Evolutionary conservation across 495 filamentous ascomycete species (phyloP), one percentile per base, ranked within the genome.

Genomic region (Lasiosphaeris hirsuta): DNA sequence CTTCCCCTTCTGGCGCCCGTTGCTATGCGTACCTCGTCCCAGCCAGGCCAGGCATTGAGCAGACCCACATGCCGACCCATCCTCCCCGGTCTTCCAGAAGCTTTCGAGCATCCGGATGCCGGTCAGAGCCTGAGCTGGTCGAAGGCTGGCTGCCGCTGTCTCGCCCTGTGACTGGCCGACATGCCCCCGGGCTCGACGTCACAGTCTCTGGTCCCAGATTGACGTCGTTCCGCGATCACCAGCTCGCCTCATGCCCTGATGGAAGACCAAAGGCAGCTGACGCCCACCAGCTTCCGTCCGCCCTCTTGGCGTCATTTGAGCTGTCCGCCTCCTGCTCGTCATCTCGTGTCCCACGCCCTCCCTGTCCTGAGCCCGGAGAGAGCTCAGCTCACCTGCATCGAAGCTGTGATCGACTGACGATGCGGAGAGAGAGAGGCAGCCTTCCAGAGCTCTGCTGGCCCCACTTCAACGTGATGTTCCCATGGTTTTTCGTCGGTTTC

Each of bases 41-140:
- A 54, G 15, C 30, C 11, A 35, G 34, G 15, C 17, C 51, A 36
- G 48, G 59, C 59, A 57, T 62, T 50, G 59, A 17, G 34, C n/a
- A 19, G 44, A 15, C 57, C 42, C 57, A 51, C 49, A 33, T 41
- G 38, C 60, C 45, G 46, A 11, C 33, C 36, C 34, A 15, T 50
- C 53, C 45, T 59, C 30, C 51, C 34, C 17, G 40, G 35, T 38
- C 54, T 63, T 63, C 60, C 42, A 63, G 60, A 63, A 63, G 60
- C 60, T 63, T 53, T 56, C 23, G 56, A 51, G 51, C 45, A 41
- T 58, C 42, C 60, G 60, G 56, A 56, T 59, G 60, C 60, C 60
- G 60, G 56, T 59, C 56, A 54, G 60, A 63, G 47, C 51, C 60
- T 52, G 51, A 39, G 33, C 30, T 54, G 38, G 30, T 43, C 33